Evolutionary conservation across 495 filamentous ascomycete species (phyloP).

Genomic region (Neurospora sp.): DNA sequence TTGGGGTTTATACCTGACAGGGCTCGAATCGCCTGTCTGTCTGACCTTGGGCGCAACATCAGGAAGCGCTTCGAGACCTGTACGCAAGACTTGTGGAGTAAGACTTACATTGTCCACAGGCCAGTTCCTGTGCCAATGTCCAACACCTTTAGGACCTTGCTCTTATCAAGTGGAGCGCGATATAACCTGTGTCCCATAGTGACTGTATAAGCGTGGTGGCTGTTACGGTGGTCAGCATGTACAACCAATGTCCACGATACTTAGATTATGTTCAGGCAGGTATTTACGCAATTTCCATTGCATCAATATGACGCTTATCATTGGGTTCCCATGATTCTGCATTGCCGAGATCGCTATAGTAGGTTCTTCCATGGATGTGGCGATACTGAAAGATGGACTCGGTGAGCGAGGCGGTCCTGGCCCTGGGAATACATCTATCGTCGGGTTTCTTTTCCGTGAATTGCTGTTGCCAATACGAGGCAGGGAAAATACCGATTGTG

Average conservation of each 20-base stretch:
- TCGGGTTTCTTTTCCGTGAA: not conserved
- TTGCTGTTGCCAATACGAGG: not conserved
- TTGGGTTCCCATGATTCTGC: constrained; percentile 14
- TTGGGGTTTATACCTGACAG: not conserved
- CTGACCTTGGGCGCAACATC: not conserved
- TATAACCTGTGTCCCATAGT: constrained; percentile 43
- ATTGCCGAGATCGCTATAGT: constrained; percentile 14
- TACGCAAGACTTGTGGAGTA: not conserved
- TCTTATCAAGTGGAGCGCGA: constrained; percentile 33
- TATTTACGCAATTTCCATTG: constrained; percentile 13
- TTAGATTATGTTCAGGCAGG: constrained; percentile 20
- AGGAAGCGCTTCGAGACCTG: not conserved
- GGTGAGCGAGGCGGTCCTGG: constrained; percentile 33
- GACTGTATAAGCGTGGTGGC: constrained; percentile 11
- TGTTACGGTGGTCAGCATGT: not conserved
- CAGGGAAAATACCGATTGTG: not conserved
- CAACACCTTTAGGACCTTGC: constrained; percentile 17
- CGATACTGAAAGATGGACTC: constrained; percentile 37
- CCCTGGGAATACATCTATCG: not conserved
- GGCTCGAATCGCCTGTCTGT: not conserved
- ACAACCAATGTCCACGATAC: not conserved
- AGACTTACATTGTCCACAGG: constrained; percentile 36
- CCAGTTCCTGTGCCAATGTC: constrained; percentile 31
- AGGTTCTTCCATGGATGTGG: constrained; percentile 31
- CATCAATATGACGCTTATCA: constrained; percentile 15